Percentiles rank a stretch among this genome's conserved stretches.
Evolutionary conservation across 129 eudicot genomes (phyloP).

Genomic region (Pseudognaphalium luteoalbum): DNA sequence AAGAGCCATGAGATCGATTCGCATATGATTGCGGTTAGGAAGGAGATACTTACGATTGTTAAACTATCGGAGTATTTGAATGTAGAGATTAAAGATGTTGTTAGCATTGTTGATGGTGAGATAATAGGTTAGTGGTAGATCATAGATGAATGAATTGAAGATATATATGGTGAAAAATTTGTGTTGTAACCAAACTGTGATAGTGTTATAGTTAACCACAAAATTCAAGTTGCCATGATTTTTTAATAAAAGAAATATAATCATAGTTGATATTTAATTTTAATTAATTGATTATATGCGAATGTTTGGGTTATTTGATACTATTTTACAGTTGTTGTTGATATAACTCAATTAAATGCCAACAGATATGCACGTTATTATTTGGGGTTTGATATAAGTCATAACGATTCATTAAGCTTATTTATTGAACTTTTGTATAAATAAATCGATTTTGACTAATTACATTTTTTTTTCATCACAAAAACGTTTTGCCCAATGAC

Average conservation of each 20-base stretch:
- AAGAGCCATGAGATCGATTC: slow-evolving; percentile 85
- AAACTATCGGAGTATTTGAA: slow-evolving; percentile 67
- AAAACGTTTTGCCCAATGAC: too few relatives aligned
- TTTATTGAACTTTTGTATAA: too few relatives aligned
- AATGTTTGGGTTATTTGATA: too few relatives aligned
- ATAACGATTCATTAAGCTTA: too few relatives aligned
- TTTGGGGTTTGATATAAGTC: too few relatives aligned
- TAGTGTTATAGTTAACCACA: background rate
- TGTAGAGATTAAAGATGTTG: slow-evolving; percentile 42
- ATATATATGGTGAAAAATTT: background rate
- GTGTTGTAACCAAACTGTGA: background rate
- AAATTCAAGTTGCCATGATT: background rate
- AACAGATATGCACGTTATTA: too few relatives aligned
- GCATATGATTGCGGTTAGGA: slow-evolving; percentile 75
- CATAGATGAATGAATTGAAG: background rate
- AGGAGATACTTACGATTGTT: slow-evolving; percentile 67
- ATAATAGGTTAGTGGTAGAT: background rate
- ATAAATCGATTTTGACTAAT: too few relatives aligned
- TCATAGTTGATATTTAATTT: background rate
- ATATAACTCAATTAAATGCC: too few relatives aligned
- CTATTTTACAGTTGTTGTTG: too few relatives aligned
- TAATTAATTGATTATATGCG: background rate
- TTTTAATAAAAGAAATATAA: background rate
- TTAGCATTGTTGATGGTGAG: slow-evolving; percentile 48
- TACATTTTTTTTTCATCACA: too few relatives aligned